Base-by-base conservation (phyloP, 2,329 filamentous ascomycete genomes). In the Fusarium pseudonygamai region DNA sequence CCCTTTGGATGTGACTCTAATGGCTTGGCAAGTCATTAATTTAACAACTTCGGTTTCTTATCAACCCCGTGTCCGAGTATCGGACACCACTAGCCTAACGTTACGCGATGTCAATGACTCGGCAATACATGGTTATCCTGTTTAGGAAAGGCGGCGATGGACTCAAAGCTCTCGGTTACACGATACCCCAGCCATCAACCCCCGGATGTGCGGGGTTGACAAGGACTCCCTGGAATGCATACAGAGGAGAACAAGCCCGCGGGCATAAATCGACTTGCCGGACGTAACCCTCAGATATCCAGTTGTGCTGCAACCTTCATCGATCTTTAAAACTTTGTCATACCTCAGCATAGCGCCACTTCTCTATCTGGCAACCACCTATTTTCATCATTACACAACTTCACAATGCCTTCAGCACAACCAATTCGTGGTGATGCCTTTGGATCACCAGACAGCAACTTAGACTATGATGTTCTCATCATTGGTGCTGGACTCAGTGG, bases 401-500 rank as follows among this genome's bases (percentile, higher is more conserved):
- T 58, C 55, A 56, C 28, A n/a, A 73, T 73, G 70, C 70, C 70
- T 50, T 73, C 70, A 22, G 70, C 65, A 6, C 28, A 70, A 10
- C 62, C 46, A 30, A 24, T 55, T n/a, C 71, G 56, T 4, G 39
- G 36, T 15, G 60, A 70, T 61, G 36, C 70, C 5, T 71, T 70
- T 28, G 67, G 59, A 16, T 22, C 61, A 24, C 24, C 34, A 26
- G 40, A n/a, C 37, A 59, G 28, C 26, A 32, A 60, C 15, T 53
- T 76, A 5, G 74, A 75, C 28, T 76, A 76, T 24, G 74, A 76
- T 58, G 69, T 76, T 3, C 56, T 76, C 16, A 75, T 76, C 22
- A 22, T 76, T 10, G 74, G 74, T 14, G 74, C 72, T 36, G 74
- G 74, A 4, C 76, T 85, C 6, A 82, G 80, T 46, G 84, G 84